phyloP scores from a whole-genome alignment of 1,139 yeast species.

The Nakaseomyces kungkrabaensis region DNA sequence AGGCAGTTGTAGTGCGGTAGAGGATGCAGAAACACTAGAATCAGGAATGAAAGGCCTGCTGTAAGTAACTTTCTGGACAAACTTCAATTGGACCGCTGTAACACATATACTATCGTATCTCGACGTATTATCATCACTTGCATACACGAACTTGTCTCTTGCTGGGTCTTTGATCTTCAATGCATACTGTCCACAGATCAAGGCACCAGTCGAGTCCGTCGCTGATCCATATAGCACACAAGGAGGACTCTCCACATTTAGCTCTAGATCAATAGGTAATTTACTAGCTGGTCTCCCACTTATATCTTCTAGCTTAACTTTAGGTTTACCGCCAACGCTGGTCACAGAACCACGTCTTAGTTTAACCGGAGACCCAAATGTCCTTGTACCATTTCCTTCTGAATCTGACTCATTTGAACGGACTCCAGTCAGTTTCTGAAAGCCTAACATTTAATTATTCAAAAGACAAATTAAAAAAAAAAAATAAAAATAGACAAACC shows the following conservation, averaged over 20 bases:
- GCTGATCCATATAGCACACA: slow-evolving; percentile 73
- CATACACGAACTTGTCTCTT: not conserved
- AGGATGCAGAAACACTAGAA: not conserved
- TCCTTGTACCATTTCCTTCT: not conserved
- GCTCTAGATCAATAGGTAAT: slow-evolving; percentile 38
- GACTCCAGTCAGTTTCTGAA: slow-evolving; percentile 1
- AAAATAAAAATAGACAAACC: not conserved
- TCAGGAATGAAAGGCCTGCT: slow-evolving; percentile 57
- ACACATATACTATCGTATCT: slow-evolving; percentile 29
- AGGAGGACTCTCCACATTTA: slow-evolving; percentile 84
- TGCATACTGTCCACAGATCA: slow-evolving; percentile 64
- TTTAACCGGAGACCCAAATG: not conserved
- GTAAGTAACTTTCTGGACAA: slow-evolving; percentile 60
- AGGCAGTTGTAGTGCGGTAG: slow-evolving; percentile 1
- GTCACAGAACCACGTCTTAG: not conserved
- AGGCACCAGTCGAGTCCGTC: slow-evolving; percentile 72
- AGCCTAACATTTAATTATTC: not conserved
- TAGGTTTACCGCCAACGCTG: too few species aligned
- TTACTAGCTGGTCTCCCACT: slow-evolving; percentile 30
- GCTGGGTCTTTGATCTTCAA: slow-evolving; percentile 19
- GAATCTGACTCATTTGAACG: not conserved
- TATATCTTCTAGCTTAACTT: not conserved
- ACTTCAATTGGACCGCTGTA: slow-evolving; percentile 49
- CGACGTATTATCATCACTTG: not conserved
- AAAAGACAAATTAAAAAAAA: not conserved